Evolutionary conservation across 2,329 filamentous ascomycete species (phyloP), one percentile per base, ranked within the genome.

Genomic region (Neoarthrinium moseri): DNA sequence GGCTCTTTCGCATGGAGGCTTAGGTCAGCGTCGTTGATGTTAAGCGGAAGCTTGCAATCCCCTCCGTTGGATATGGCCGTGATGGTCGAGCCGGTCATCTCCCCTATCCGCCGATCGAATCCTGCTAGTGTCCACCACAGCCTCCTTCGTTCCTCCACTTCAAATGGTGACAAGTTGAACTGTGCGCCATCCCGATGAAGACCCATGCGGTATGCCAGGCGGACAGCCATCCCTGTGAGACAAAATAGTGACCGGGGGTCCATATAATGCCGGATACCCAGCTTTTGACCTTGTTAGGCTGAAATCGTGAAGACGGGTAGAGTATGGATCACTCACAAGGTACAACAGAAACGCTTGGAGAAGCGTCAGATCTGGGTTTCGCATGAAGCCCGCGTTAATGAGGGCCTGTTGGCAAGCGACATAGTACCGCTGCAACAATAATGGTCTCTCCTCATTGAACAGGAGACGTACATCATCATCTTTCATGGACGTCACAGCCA

Each of bases 111-210:
- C 49, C 77, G 73, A 61, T 91, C 87, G 52, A 88, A 85, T 21
- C 81, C 71, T 12, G 85, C 74, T 13, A 91, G 71, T 24, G 82
- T 80, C 85, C 85, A 90, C 86, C 85, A 89, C 2, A 90, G 67
- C 29, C 86, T 75, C 40, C 86, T 78, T n/a, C 85, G 77, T 64
- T 87, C 77, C 64, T 89, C 86, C 4, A 80, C 76, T 56, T 89
- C 84, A 44, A 83, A 87, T 24, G 71, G 76, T 4, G 65, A 69
- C 3, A 81, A 55, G 51, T 61, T 55, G 42, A 76, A 77, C 45
- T 78, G 71, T 2, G 68, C 69, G 2, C 78, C 73, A 57, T 89
- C 85, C 30, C 73, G 75, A 51, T 89, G 81, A n/a, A 89, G 70
- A 4, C 84, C 84, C 66, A 89, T 78, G 4, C 83, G 76, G 56